phyloP scores from a whole-genome alignment of 495 filamentous ascomycete species.

The Neurospora sp. region DNA sequence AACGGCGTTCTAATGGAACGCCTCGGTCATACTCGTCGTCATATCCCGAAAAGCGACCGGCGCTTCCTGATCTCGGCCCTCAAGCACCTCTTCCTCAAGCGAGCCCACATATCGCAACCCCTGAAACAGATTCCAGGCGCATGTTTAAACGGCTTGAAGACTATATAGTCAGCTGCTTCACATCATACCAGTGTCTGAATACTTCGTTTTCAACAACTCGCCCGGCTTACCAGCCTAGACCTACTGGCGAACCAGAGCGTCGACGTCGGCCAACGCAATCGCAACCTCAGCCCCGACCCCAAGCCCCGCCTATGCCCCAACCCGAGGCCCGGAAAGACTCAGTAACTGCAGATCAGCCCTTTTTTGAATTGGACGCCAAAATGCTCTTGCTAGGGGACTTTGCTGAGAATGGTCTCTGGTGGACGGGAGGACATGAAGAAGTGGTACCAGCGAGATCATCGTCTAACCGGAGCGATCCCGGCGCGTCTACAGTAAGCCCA shows the following conservation, averaged over 20 bases:
- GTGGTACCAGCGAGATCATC: conserved; percentile 22
- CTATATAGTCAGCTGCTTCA: conserved; percentile 60
- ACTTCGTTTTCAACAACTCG: conserved; percentile 50
- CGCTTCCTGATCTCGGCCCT: neutral
- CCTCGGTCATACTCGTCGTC: conserved; percentile 30
- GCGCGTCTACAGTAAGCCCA: conserved; percentile 38
- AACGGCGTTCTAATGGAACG: conserved; percentile 13
- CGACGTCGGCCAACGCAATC: conserved; percentile 7
- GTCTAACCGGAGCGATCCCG: conserved; percentile 24
- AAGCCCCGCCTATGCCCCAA: neutral
- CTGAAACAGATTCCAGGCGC: conserved; percentile 22
- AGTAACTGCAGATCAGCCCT: conserved; percentile 20
- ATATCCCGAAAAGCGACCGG: conserved; percentile 25
- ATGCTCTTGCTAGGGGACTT: conserved; percentile 69
- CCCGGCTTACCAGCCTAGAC: conserved; percentile 14
- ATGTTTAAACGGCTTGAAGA: conserved; percentile 69
- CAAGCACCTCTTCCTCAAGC: conserved; percentile 1
- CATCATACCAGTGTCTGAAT: conserved; percentile 61
- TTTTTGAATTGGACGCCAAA: conserved; percentile 57
- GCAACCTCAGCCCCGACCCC: neutral
- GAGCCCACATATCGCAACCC: conserved; percentile 11
- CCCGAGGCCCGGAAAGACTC: conserved; percentile 19
- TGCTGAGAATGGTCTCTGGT: conserved; percentile 78
- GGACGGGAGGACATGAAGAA: conserved; percentile 52
- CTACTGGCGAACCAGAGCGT: conserved; percentile 3